Evolutionary conservation across 2,329 filamentous ascomycete species (phyloP).

Genomic region (Triangularia setosa): DNA sequence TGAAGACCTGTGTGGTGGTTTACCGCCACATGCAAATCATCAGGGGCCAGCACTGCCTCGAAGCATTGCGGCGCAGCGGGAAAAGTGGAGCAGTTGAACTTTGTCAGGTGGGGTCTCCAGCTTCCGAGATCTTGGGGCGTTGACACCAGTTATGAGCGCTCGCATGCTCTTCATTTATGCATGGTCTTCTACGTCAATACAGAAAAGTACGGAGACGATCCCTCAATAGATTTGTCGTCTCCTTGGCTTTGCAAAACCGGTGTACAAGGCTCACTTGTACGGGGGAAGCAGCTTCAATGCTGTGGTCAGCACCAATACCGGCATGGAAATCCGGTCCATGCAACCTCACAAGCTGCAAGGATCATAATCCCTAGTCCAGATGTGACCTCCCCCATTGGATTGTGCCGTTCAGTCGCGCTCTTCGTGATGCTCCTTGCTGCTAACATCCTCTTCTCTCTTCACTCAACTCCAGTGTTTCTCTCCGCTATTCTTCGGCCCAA

Average conservation of each 20-base stretch:
- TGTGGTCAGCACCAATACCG: not conserved
- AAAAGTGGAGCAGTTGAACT: not conserved
- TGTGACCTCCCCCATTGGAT: not conserved
- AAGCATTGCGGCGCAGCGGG: not conserved
- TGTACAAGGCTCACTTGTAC: too few relatives aligned
- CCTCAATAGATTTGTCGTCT: too few relatives aligned
- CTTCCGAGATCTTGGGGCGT: too few relatives aligned
- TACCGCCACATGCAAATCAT: not conserved
- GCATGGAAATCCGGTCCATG: not conserved
- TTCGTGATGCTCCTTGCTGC: not conserved
- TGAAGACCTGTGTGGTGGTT: too few relatives aligned
- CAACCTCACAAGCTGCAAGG: not conserved
- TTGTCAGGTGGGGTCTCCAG: too few relatives aligned
- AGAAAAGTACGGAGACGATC: too few relatives aligned
- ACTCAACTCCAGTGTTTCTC: not conserved
- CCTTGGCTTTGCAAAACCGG: too few relatives aligned
- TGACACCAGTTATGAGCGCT: too few relatives aligned
- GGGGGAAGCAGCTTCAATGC: too few relatives aligned
- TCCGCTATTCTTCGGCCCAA: not conserved
- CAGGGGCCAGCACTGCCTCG: not conserved
- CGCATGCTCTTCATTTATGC: too few relatives aligned
- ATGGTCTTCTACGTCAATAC: too few relatives aligned
- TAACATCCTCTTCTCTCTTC: not conserved
- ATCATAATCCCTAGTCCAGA: not conserved
- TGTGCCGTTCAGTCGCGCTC: not conserved